Evolutionary conservation across 2,329 filamentous ascomycete genomes (phyloP), one percentile per base, ranked within the genome.

Genomic region (Colletotrichum musae): DNA sequence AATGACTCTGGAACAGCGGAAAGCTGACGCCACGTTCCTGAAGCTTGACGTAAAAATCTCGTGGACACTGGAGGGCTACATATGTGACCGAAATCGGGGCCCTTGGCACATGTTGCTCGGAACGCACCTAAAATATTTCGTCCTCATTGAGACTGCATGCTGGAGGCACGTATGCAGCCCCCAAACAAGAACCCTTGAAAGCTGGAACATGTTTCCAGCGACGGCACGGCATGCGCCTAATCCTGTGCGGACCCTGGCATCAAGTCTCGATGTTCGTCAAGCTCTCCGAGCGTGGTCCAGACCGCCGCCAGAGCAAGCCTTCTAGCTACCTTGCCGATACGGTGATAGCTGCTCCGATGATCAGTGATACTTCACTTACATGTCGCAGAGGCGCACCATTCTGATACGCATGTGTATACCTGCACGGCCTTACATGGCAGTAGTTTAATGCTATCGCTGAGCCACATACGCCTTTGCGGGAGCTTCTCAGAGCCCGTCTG

Each of bases 1-100:
- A 6, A 47, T 18, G 36, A 32, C 24, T 26, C 24, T 51, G 18
- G 45, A 56, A 58, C 15, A 59, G 54, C 61, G 54, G 56, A 26
- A 24, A 60, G 43, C 47, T 39, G 43, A 47, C 66, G 62, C 66
- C 62, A 69, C 51, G 66, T 69, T 69, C 66, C 66, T 69, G 66
- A 41, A 51, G 54, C 52, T 66, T 57, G 66, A 69, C 56, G 56
- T 57, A 57, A 60, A 36, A 66, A 56, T 57, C 62, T 60, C 39
- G 45, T 13, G 41, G 41, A 39, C 24, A 36, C 15, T 28, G 13
- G 54, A 16, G n/a, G 48, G 61, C 47, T 50, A 28, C 21, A 16
- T 26, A 48, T 39, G 32, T 10, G 32, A 10, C 32, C 32, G 3
- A 36, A 36, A 36, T 45, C n/a, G n/a, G 36, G 43, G n/a, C 13